A percentile compares a stretch with the other conserved stretches of the same genome.
Evolutionary conservation across 805 yeast genomes (phyloP).

Genomic region (Starmerella vaccinii): DNA sequence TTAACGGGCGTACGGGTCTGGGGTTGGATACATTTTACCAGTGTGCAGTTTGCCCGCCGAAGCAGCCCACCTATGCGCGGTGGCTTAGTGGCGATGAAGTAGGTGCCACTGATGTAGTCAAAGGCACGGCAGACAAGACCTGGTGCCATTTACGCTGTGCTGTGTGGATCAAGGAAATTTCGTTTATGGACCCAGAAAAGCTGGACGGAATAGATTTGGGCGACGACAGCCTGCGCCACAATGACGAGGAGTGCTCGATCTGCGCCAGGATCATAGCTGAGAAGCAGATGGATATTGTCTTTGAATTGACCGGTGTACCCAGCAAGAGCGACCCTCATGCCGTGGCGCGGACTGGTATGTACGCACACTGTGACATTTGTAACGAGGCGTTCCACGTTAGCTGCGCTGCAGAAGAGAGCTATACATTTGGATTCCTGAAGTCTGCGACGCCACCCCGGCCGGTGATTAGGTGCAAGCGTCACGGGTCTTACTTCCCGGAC

Average conservation of each 20-base stretch:
- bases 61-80: conserved; percentile 16
- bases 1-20: conserved; percentile 47
- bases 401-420: conserved; percentile 39
- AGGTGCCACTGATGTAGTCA: conserved; percentile 18
- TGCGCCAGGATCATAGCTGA: conserved; percentile 2
- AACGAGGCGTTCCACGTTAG: conserved; percentile 38
- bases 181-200: conserved; percentile 10
- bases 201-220: conserved; percentile 5
- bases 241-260: conserved; percentile 8
- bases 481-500: conserved; percentile 14
- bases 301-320: too few relatives aligned
- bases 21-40: conserved; percentile 31
- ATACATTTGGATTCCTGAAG: conserved; percentile 17
- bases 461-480: conserved; percentile 29
- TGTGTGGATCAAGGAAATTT: conserved; percentile 8
- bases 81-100: conserved; percentile 15
- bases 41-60: conserved; percentile 19
- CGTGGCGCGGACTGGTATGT: too few relatives aligned
- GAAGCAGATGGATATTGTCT: too few relatives aligned
- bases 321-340: too few relatives aligned
- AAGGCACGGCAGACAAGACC: conserved; percentile 16
- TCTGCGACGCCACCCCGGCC: conserved; percentile 24
- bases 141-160: conserved; percentile 25
- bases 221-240: background rate
- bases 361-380: conserved; percentile 19